Conservation (phyloP, 2,329 filamentous ascomycete genomes). For the Botrytis medusae region DNA sequence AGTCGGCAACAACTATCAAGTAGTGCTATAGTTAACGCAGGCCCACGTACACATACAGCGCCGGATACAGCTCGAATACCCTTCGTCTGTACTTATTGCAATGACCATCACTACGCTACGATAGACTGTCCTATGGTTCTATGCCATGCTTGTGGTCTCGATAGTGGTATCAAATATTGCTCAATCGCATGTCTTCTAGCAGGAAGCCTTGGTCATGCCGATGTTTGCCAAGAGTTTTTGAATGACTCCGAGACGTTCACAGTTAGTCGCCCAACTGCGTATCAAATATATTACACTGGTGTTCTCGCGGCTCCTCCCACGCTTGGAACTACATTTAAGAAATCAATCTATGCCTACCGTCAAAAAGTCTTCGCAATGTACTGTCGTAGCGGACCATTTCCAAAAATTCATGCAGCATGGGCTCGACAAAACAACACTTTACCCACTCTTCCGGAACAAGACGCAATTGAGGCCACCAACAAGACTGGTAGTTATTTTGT, state of each 20-base stretch:
- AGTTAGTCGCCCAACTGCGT: constrained; percentile 7
- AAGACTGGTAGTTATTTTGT: constrained; percentile 34
- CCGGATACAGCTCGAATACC: background rate
- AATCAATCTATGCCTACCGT: constrained; percentile 29
- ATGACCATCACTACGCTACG: constrained; percentile 5
- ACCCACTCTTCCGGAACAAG: constrained; percentile 9
- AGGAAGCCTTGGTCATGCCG: constrained; percentile 29
- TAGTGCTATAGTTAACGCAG: background rate
- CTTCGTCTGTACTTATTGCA: constrained; percentile 25
- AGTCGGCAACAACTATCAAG: constrained; percentile 1
- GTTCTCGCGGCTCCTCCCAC: background rate
- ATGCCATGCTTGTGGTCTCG: constrained; percentile 33
- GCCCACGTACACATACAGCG: background rate
- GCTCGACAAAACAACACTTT: constrained; percentile 21
- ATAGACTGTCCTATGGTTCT: constrained; percentile 24
- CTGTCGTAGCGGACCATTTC: constrained; percentile 31
- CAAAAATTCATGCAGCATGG: constrained; percentile 30
- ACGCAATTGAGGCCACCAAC: constrained; percentile 23
- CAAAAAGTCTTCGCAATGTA: constrained; percentile 35
- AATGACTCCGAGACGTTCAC: constrained; percentile 2
- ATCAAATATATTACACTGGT: constrained; percentile 9
- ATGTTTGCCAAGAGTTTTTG: constrained; percentile 25
- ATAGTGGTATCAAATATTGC: constrained; percentile 31
- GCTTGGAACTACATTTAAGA: background rate
- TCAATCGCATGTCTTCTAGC: constrained; percentile 34